These are phyloP conservation scores for Neoboletus subvelutipes DNA, from an alignment of 768 basidiomycete genomes.

Conservation along the genomic window DNA sequence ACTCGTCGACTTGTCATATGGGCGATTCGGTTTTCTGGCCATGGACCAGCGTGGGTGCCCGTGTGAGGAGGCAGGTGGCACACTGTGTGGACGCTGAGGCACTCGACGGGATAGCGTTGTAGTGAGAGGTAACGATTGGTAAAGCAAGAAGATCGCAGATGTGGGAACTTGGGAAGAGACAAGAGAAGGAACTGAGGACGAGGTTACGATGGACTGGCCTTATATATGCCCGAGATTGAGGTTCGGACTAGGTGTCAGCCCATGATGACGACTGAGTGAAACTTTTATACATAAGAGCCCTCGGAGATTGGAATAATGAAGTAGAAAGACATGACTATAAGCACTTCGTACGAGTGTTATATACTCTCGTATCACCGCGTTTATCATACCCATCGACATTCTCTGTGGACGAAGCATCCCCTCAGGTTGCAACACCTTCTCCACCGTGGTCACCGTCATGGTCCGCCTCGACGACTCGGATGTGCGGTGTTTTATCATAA, in stretches of 20 bases:
- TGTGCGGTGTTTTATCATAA: neutral
- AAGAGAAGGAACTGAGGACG: neutral
- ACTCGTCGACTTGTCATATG: slow-evolving; percentile 1
- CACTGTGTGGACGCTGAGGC: too few relatives aligned
- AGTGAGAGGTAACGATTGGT: too few relatives aligned
- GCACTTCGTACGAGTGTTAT: neutral
- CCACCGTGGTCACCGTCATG: neutral
- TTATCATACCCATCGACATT: neutral
- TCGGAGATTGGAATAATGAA: too few relatives aligned
- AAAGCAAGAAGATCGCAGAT: too few relatives aligned
- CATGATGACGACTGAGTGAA: too few relatives aligned
- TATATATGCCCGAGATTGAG: slow-evolving; percentile 3
- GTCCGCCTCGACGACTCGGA: neutral
- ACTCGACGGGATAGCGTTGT: too few relatives aligned
- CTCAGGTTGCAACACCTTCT: neutral
- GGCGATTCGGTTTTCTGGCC: neutral
- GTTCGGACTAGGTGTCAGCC: neutral
- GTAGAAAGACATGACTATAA: neutral
- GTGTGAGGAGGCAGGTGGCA: neutral
- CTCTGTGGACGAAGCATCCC: too few relatives aligned
- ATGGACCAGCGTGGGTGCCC: neutral
- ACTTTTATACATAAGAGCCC: too few relatives aligned
- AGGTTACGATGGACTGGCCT: neutral
- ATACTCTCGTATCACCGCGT: too few relatives aligned
- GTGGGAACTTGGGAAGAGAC: neutral